phyloP scores from a whole-genome alignment of 768 basidiomycete species.

The Hygrophorus russula region DNA sequence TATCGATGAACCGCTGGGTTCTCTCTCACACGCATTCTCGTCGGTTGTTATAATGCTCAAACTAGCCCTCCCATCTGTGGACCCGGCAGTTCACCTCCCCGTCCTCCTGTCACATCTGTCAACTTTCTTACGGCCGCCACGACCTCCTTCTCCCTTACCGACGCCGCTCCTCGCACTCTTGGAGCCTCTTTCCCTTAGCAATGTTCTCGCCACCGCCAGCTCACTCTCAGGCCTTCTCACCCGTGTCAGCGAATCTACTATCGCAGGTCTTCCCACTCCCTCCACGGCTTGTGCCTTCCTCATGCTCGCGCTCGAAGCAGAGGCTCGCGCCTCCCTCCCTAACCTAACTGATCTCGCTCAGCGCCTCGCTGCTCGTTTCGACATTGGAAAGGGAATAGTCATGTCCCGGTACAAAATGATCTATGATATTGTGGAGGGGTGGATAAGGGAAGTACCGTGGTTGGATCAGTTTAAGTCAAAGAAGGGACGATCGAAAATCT shows the following conservation, averaged over 20 bases:
- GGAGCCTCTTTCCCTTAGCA: constrained; percentile 27
- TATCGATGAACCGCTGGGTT: constrained; percentile 38
- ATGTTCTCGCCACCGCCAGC: constrained; percentile 33
- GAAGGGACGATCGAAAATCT: constrained; percentile 44
- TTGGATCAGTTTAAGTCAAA: constrained; percentile 43
- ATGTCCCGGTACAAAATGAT: constrained; percentile 61
- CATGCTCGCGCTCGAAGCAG: constrained; percentile 62
- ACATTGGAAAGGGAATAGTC: constrained; percentile 40
- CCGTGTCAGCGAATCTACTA: constrained; percentile 24
- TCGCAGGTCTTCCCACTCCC: constrained; percentile 26
- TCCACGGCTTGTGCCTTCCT: constrained; percentile 59
- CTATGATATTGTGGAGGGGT: constrained; percentile 47
- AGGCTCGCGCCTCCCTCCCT: constrained; percentile 38
- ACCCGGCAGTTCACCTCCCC: constrained; percentile 50
- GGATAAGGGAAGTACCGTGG: constrained; percentile 66
- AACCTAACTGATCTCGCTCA: constrained; percentile 47
- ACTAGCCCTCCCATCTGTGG: constrained; percentile 39
- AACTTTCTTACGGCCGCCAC: constrained; percentile 23
- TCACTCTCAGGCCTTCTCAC: constrained; percentile 33
- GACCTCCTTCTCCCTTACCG: constrained; percentile 18
- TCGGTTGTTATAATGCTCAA: constrained; percentile 41
- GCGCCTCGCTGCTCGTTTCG: constrained; percentile 39
- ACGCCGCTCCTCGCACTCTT: constrained; percentile 27
- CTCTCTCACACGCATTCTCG: constrained; percentile 45
- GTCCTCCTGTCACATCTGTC: constrained; percentile 43